Conservation (phyloP, 2,329 filamentous ascomycete species). For the Achaetomium macrosporum region DNA sequence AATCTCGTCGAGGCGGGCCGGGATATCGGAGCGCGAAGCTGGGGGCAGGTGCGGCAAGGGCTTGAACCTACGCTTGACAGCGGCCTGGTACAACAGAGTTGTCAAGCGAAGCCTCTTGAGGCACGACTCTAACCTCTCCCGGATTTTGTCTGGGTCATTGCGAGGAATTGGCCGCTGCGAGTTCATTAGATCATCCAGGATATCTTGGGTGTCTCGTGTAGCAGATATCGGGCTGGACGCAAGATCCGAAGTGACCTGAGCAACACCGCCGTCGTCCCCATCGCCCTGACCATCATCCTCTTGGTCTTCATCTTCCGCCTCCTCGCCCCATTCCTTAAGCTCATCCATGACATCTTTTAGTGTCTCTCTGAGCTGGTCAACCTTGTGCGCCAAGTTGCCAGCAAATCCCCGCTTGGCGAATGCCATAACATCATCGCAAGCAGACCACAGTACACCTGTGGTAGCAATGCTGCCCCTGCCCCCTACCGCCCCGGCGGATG, state of each 20-base stretch:
- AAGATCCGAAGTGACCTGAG: slow-evolving; percentile 27
- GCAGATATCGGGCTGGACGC: slow-evolving; percentile 31
- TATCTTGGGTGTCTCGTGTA: slow-evolving; percentile 49
- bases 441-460: slow-evolving; percentile 77
- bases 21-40: slow-evolving; percentile 26
- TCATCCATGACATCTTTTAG: slow-evolving; percentile 80
- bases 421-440: slow-evolving; percentile 66
- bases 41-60: slow-evolving; percentile 35
- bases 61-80: slow-evolving; percentile 64
- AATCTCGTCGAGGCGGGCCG: slow-evolving; percentile 48
- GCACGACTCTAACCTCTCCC: slow-evolving; percentile 58
- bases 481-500: slow-evolving; percentile 28
- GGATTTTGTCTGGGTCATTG: slow-evolving; percentile 58
- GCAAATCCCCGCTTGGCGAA: slow-evolving; percentile 63
- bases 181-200: slow-evolving; percentile 64
- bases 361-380: slow-evolving; percentile 66
- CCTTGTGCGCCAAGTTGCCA: slow-evolving; percentile 64
- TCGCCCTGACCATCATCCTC: slow-evolving; percentile 39
- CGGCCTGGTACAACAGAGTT: slow-evolving; percentile 61
- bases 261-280: slow-evolving; percentile 39
- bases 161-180: slow-evolving; percentile 55
- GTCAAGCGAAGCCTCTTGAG: slow-evolving; percentile 62
- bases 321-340: slow-evolving; percentile 80
- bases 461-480: slow-evolving; percentile 52
- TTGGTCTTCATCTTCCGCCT: slow-evolving; percentile 56